phyloP scores from a whole-genome alignment of 2,329 filamentous ascomycete species.

The Claviceps sp. region DNA sequence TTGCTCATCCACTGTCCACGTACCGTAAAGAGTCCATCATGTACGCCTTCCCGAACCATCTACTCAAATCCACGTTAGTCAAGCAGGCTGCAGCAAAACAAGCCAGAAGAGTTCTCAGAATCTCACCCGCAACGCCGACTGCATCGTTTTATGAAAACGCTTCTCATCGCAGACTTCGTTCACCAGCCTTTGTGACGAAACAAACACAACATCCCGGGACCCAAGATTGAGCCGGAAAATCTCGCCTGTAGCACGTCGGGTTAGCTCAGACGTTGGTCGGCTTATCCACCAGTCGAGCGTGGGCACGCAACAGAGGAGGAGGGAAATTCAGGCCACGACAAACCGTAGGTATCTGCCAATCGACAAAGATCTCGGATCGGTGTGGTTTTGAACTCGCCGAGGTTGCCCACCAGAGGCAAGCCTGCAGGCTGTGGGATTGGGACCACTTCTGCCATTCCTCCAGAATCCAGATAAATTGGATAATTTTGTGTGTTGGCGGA shows the following conservation, averaged over 20 bases:
- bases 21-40: slow-evolving; percentile 56
- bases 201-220: slow-evolving; percentile 33
- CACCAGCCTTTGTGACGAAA: slow-evolving; percentile 40
- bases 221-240: slow-evolving; percentile 44
- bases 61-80: slow-evolving; percentile 6
- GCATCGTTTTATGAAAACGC: slow-evolving; percentile 47
- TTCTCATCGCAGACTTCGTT: slow-evolving; percentile 53
- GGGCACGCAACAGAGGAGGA: not conserved
- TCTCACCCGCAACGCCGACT: slow-evolving; percentile 29
- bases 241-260: slow-evolving; percentile 27
- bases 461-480: too few relatives aligned
- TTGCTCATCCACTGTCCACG: slow-evolving; percentile 5
- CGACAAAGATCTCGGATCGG: slow-evolving; percentile 40
- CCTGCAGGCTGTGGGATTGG: slow-evolving; percentile 51
- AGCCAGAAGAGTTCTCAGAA: not conserved
- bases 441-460: slow-evolving; percentile 20
- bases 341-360: slow-evolving; percentile 54
- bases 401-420: slow-evolving; percentile 52
- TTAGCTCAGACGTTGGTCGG: too few relatives aligned
- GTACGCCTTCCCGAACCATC: slow-evolving; percentile 45
- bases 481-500: too few relatives aligned
- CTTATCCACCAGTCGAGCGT: too few relatives aligned
- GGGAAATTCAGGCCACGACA: not conserved
- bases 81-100: not conserved
- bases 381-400: slow-evolving; percentile 47